Percentiles rank a stretch among this genome's conserved stretches.
phyloP scores from a whole-genome alignment of 2,329 filamentous ascomycete genomes.

The Lasiodiplodia hormozganensis region DNA sequence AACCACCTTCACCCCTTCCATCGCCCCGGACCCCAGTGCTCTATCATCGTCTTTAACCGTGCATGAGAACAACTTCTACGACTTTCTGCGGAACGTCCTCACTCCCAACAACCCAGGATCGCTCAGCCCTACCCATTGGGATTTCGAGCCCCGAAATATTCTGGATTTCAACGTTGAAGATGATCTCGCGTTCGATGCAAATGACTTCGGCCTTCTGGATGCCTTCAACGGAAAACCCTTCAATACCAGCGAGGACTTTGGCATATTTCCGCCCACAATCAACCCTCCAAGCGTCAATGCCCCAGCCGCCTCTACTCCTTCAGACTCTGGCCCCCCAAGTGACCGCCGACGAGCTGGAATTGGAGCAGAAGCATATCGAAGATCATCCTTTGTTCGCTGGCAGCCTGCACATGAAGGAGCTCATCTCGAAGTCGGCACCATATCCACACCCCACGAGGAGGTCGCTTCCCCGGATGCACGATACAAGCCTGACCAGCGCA shows the following conservation, averaged over 20 bases:
- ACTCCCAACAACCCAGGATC: conserved; percentile 20
- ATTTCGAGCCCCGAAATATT: conserved; percentile 49
- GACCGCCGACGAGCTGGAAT: conserved; percentile 14
- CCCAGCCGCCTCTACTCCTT: not conserved
- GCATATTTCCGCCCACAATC: not conserved
- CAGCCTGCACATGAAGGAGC: conserved; percentile 22
- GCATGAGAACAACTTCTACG: conserved; percentile 27
- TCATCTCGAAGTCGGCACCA: conserved; percentile 15
- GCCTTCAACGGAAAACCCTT: conserved; percentile 55
- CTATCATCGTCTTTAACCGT: conserved; percentile 5
- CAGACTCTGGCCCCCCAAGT: not conserved
- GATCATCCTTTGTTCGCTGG: conserved; percentile 25
- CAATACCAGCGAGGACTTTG: conserved; percentile 33
- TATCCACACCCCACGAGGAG: conserved; percentile 4
- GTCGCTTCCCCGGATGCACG: conserved; percentile 13
- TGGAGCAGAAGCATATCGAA: conserved; percentile 24
- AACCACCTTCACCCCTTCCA: conserved; percentile 10
- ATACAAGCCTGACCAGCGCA: conserved; percentile 23
- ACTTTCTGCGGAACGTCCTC: conserved; percentile 27
- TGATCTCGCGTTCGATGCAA: conserved; percentile 53
- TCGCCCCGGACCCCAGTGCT: conserved; percentile 8
- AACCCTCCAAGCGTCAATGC: not conserved
- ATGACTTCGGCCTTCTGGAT: conserved; percentile 54
- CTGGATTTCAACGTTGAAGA: conserved; percentile 55
- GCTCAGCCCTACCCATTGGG: conserved; percentile 10